Evolutionary conservation across 2,329 filamentous ascomycete species (phyloP).

Genomic region (Colletotrichum spaethianum): DNA sequence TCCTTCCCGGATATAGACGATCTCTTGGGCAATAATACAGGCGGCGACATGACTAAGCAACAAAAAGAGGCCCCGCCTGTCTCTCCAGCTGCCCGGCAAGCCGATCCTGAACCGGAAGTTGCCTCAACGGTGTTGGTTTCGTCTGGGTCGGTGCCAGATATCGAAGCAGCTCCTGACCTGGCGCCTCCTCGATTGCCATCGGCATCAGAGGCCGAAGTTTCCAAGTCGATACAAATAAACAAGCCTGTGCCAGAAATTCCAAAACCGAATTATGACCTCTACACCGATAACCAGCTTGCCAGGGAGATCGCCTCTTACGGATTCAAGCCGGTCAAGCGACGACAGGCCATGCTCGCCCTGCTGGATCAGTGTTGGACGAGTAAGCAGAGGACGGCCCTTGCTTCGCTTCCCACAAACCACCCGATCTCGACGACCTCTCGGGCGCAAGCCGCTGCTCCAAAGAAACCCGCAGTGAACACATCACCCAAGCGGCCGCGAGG

Average conservation of each 20-base stretch:
- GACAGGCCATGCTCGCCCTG: slow-evolving; percentile 78
- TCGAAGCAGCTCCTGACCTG: neutral
- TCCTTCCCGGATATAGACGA: slow-evolving; percentile 39
- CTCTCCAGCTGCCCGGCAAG: neutral
- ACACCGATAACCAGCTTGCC: slow-evolving; percentile 74
- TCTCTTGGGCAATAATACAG: slow-evolving; percentile 9
- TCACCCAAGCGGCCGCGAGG: slow-evolving; percentile 49
- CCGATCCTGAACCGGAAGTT: too few relatives aligned
- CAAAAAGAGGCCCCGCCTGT: neutral
- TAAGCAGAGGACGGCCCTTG: slow-evolving; percentile 53
- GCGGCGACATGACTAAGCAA: neutral
- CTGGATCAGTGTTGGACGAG: slow-evolving; percentile 80
- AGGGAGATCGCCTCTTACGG: slow-evolving; percentile 75
- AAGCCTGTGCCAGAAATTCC: neutral
- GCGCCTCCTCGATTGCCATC: neutral
- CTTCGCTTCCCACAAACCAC: slow-evolving; percentile 43
- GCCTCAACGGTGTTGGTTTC: neutral
- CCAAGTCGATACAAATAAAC: neutral
- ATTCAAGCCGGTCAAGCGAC: slow-evolving; percentile 79
- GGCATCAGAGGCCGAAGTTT: neutral
- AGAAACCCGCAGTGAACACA: slow-evolving; percentile 38
- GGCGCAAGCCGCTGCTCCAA: slow-evolving; percentile 2
- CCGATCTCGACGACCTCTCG: slow-evolving; percentile 24
- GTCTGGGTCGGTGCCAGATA: neutral
- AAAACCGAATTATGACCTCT: slow-evolving; percentile 71